These are phyloP conservation scores for Chrysopogon serrulatus DNA, from an alignment of 176 grass and related monocot species.

Conservation along the genomic window DNA sequence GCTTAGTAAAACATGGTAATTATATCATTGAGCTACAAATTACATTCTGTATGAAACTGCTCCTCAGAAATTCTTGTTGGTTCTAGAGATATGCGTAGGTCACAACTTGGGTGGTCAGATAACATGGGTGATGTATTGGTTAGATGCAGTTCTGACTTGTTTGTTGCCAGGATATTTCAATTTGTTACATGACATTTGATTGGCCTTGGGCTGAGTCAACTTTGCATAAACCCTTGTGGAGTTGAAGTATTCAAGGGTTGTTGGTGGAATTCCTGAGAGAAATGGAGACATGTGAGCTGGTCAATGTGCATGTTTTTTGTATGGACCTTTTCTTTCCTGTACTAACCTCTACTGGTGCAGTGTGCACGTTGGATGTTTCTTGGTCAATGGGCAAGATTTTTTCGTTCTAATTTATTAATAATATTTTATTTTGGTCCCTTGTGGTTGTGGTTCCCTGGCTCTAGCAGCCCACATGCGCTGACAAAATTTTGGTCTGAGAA, in stretches of 20 bases:
- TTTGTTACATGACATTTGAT: background rate
- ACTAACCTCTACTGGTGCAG: background rate
- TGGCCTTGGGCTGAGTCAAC: background rate
- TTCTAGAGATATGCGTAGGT: background rate
- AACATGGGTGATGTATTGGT: background rate
- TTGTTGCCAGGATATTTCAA: background rate
- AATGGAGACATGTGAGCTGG: background rate
- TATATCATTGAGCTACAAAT: background rate
- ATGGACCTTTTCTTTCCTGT: background rate
- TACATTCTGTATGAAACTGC: background rate
- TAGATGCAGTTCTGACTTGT: background rate
- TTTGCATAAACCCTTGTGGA: background rate
- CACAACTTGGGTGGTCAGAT: background rate
- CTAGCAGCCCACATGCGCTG: background rate
- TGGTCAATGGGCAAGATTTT: background rate
- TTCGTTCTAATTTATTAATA: background rate
- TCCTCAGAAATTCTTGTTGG: background rate
- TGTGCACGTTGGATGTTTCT: background rate
- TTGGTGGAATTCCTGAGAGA: background rate
- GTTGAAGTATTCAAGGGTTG: background rate
- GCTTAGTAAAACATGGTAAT: background rate
- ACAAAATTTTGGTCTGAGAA: background rate
- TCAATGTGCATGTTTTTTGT: constrained; percentile 17
- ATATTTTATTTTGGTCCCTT: background rate
- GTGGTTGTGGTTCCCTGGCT: background rate